Conservation (phyloP, 1,284 basidiomycete species). For the Ceratobasidium theobromae region DNA sequence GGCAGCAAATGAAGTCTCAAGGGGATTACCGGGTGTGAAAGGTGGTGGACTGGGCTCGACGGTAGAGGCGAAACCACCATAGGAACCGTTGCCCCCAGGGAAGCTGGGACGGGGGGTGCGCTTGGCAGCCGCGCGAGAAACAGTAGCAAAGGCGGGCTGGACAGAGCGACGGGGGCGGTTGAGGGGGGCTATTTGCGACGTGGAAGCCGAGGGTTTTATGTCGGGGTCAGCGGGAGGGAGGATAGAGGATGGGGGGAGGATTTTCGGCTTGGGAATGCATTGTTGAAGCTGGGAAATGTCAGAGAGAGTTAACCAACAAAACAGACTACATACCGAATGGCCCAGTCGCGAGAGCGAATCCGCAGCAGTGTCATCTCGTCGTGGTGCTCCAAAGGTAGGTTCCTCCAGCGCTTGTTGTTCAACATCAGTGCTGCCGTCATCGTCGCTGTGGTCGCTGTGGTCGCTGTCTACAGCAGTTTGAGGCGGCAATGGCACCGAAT, state of each 20-base stretch:
- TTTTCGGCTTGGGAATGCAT: constrained; percentile 4
- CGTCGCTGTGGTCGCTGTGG: constrained; percentile 15
- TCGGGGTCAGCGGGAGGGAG: not conserved
- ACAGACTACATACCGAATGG: constrained; percentile 9
- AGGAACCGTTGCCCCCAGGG: constrained; percentile 10
- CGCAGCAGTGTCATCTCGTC: not conserved
- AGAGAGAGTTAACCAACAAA: not conserved
- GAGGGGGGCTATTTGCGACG: constrained; percentile 3
- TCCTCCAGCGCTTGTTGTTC: not conserved
- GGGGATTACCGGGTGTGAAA: constrained; percentile 3
- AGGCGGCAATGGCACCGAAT: not conserved
- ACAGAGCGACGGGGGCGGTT: constrained; percentile 9
- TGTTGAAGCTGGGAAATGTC: constrained; percentile 10
- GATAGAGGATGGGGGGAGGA: constrained; percentile 12
- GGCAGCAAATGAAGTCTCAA: constrained; percentile 22
- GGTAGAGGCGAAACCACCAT: constrained; percentile 20
- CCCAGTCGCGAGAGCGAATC: constrained; percentile 12
- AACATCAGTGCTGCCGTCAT: constrained; percentile 1
- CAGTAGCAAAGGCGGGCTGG: constrained; percentile 23
- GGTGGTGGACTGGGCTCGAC: constrained; percentile 19
- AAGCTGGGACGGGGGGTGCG: constrained; percentile 5
- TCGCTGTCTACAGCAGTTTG: not conserved
- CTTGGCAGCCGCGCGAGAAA: constrained; percentile 2
- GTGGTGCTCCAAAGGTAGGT: not conserved
- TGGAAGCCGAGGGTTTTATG: not conserved